Evolutionary conservation across 441 rosid species (phyloP).

Genomic region (Erodium trifolium): DNA sequence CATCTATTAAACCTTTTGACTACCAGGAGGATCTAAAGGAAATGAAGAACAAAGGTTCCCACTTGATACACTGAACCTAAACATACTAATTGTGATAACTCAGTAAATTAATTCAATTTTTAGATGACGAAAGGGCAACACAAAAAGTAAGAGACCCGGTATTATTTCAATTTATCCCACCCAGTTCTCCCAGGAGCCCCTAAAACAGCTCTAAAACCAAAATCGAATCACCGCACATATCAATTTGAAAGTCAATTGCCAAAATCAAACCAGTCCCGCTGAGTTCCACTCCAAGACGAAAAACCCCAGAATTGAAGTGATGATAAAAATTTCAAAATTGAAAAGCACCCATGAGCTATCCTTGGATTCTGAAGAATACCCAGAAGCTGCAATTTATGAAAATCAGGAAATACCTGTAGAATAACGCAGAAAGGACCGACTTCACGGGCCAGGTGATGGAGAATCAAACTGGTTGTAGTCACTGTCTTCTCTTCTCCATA

Average conservation of each 20-base stretch:
- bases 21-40: not conserved
- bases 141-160: not conserved
- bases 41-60: not conserved
- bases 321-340: not conserved
- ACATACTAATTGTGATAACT: not conserved
- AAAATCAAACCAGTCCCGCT: not conserved
- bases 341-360: not conserved
- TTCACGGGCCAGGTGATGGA: not conserved
- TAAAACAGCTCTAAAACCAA: not conserved
- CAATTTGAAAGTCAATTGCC: not conserved
- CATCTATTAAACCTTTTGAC: not conserved
- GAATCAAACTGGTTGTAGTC: not conserved
- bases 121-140: not conserved
- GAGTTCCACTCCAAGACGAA: not conserved
- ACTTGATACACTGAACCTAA: not conserved
- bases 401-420: constrained; percentile 1
- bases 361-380: not conserved
- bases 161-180: too few relatives aligned
- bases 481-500: too few relatives aligned
- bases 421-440: not conserved
- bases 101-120: not conserved
- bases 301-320: constrained; percentile 4
- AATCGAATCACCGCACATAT: not conserved
- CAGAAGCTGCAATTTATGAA: not conserved
- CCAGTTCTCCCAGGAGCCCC: too few relatives aligned